Evolutionary conservation across 441 rosid genomes (phyloP), one percentile per base, ranked within the genome.

Genomic region (Gossypium schwendimanii): DNA sequence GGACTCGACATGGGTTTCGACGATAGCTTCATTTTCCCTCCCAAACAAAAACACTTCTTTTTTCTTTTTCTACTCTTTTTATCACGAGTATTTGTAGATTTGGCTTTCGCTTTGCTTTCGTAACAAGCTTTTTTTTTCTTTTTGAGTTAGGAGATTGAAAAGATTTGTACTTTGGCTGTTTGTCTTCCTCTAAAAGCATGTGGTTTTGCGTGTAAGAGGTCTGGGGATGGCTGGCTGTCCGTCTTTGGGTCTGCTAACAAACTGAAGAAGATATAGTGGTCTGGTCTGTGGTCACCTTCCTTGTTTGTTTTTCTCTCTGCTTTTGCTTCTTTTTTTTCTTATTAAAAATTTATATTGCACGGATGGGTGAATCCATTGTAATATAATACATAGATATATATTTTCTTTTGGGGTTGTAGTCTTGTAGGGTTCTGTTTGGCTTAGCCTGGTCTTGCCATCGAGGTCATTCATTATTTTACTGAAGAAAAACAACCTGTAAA

Each of bases 1-100:
- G 97, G 98, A 80, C 98, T 93, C 4, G 91, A 86, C n/a, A 80
- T 83, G 84, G 94, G 82, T 79, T 88, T 90, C 15, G 86, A 53
- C 0, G 84, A 74, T 5, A 84, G 61, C 89, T 86, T 89, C 89
- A 81, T 86, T 69, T 58, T 70, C 59, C 4, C 17, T 21, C 5
- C 28, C 1, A 21, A 44, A 3, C 7, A 3, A 21, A 11, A 45
- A 24, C 59, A 36, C 11, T 15, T 54, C 12, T 5, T 24, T 9
- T 5, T 49, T 20, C 11, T 15, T 59, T 33, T 8, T 68, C 50
- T 49, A 3, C 21, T 26, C 14, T 9, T 17, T 24, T 26, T 18
- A n/a, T 24, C 72, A 69, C 31, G 47, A 69, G 23, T 2, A 24
- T 14, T 17, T 17, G 55, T 5, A 28, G 3, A 23, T 23, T 9